Evolutionary conservation across 805 yeast species (phyloP).

Genomic region (Metschnikowia cerradonensis): DNA sequence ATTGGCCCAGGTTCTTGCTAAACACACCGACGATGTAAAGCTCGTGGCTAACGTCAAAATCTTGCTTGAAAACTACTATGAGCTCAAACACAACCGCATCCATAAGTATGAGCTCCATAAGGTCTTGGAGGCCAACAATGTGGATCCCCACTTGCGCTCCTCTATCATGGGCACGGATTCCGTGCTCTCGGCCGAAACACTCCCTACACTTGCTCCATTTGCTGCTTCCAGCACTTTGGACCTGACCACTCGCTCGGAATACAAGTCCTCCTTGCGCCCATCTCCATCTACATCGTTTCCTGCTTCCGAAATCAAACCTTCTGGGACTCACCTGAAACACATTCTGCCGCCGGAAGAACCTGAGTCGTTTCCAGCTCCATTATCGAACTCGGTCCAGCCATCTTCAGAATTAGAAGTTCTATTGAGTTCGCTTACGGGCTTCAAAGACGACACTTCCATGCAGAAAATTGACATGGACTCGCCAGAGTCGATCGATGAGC

Average conservation of each 20-base stretch:
- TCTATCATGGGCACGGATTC: conserved; percentile 16
- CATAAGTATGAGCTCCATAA: conserved; percentile 45
- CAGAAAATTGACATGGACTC: conserved; percentile 26
- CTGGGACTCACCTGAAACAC: neutral
- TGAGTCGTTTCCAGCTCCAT: neutral
- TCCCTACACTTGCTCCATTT: neutral
- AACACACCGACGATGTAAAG: conserved; percentile 7
- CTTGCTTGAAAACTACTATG: conserved; percentile 27
- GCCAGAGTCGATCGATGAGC: conserved; percentile 18
- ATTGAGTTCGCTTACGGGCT: conserved; percentile 25
- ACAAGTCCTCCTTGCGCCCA: neutral
- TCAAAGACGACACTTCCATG: conserved; percentile 37
- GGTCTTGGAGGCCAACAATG: conserved; percentile 34
- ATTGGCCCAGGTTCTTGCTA: conserved; percentile 19
- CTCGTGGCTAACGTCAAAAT: conserved; percentile 17
- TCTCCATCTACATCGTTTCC: neutral
- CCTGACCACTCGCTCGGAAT: neutral
- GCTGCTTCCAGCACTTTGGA: neutral
- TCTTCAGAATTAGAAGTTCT: conserved; percentile 6
- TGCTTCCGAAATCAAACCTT: neutral
- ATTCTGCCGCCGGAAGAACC: neutral
- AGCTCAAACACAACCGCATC: conserved; percentile 26
- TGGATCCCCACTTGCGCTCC: conserved; percentile 23
- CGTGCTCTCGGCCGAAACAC: neutral
- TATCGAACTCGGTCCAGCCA: too few species aligned